phyloP scores from a whole-genome alignment of 2,329 filamentous ascomycete genomes.

The Cordyceps cicadae region DNA sequence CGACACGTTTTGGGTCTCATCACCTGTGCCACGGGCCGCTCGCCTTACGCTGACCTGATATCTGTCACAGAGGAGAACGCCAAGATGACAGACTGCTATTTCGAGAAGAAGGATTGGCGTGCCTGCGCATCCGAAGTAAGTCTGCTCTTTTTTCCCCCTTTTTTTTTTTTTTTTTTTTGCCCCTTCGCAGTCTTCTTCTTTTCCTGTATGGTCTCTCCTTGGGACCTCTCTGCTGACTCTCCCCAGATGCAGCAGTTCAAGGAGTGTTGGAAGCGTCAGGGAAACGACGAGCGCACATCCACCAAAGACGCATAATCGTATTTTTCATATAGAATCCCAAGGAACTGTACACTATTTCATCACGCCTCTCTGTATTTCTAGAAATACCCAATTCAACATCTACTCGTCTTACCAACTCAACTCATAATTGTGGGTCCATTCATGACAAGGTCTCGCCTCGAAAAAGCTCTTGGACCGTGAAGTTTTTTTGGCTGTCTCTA shows the following conservation, averaged over 20 bases:
- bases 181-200: background rate
- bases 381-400: background rate
- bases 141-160: conserved; percentile 12
- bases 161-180: too few relatives aligned
- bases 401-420: background rate
- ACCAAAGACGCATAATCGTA: conserved; percentile 53
- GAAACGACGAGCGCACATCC: conserved; percentile 75
- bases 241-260: conserved; percentile 79
- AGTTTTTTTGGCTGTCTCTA: background rate
- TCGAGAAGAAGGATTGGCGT: conserved; percentile 92
- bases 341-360: background rate
- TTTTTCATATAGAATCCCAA: background rate
- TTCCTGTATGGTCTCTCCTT: background rate
- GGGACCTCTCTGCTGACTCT: background rate
- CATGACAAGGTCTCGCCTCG: background rate
- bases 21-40: background rate
- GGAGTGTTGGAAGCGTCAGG: conserved; percentile 83
- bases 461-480: background rate
- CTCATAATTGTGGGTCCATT: background rate
- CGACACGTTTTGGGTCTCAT: background rate
- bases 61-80: conserved; percentile 66
- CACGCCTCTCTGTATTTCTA: background rate
- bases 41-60: background rate
- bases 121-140: conserved; percentile 79
- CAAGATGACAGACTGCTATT: conserved; percentile 92